These are phyloP conservation scores for Phytophthora crassamura DNA, from an alignment of 352 stramenopile genomes.

Conservation along the genomic window DNA sequence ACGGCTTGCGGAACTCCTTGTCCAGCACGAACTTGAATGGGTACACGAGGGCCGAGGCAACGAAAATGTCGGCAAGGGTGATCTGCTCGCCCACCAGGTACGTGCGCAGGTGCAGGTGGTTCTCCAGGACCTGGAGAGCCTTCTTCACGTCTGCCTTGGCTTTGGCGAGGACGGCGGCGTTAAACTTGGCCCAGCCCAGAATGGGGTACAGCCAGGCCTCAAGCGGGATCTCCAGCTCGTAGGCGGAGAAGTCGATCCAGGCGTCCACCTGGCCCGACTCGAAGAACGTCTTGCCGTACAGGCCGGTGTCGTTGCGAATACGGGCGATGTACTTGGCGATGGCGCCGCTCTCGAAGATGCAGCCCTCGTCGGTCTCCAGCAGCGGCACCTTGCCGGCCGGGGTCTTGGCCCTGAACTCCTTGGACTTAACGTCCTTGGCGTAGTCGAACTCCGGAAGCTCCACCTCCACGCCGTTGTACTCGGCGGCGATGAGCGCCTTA, in stretches of 20 bases:
- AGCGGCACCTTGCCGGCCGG: conserved; percentile 89
- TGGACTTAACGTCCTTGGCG: conserved; percentile 59
- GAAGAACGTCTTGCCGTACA: conserved; percentile 92
- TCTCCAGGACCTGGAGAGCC: conserved; percentile 87
- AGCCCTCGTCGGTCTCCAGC: conserved; percentile 87
- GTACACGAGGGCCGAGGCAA: conserved; percentile 90
- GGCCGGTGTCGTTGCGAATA: conserved; percentile 85
- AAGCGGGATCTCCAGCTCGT: conserved; percentile 93
- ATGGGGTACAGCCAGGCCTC: conserved; percentile 91
- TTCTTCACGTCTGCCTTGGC: conserved; percentile 90
- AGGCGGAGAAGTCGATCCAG: conserved; percentile 94
- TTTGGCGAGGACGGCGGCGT: conserved; percentile 76
- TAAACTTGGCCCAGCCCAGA: conserved; percentile 85
- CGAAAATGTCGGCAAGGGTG: conserved; percentile 95
- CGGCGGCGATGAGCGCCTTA: conserved; percentile 94
- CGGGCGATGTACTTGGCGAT: conserved; percentile 94
- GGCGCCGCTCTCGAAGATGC: conserved; percentile 91
- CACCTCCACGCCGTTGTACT: conserved; percentile 93
- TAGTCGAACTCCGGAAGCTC: conserved; percentile 82
- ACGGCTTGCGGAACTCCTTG: conserved; percentile 89
- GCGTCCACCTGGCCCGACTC: conserved; percentile 91
- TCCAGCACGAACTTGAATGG: conserved; percentile 94
- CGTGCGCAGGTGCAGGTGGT: conserved; percentile 88
- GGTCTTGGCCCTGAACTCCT: conserved; percentile 85
- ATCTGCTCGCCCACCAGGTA: conserved; percentile 94